Evolutionary conservation across 176 grass and related monocot genomes (phyloP).

Genomic region (Dactylis glomerata): DNA sequence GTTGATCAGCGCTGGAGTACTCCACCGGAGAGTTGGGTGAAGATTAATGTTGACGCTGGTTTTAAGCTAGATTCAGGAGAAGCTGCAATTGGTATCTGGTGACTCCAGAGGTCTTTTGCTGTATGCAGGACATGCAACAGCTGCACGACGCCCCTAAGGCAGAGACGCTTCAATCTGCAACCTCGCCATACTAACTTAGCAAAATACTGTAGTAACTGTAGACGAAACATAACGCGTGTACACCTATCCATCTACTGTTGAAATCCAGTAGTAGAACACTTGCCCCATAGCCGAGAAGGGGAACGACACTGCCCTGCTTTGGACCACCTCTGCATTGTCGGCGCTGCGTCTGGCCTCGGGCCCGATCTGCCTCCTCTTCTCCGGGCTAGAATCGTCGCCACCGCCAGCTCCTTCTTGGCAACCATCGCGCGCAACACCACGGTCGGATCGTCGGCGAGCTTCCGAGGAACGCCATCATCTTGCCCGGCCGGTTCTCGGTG

Average conservation of each 20-base stretch:
- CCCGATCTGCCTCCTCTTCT: slow-evolving; percentile 30
- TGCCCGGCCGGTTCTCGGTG: slow-evolving; percentile 39
- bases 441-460: slow-evolving; percentile 44
- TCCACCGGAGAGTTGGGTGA: no score
- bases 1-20: no score
- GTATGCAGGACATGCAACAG: no score
- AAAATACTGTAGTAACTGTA: no score
- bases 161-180: no score
- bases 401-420: slow-evolving; percentile 41
- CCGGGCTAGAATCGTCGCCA: not conserved
- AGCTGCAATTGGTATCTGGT: no score
- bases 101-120: no score
- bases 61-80: no score
- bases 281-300: slow-evolving; percentile 44
- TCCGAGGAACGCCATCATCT: slow-evolving; percentile 60
- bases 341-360: not conserved
- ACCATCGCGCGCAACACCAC: slow-evolving; percentile 45
- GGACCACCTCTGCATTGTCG: not conserved
- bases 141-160: no score
- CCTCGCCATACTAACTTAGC: no score
- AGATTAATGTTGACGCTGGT: no score
- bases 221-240: not conserved
- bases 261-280: slow-evolving; percentile 40
- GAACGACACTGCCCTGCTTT: slow-evolving; percentile 28
- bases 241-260: slow-evolving; percentile 7